A percentile compares a stretch with the other conserved stretches of the same genome.
Evolutionary conservation across 148 eudicot species (phyloP).

Genomic region (Pharnaceum exiguum): DNA sequence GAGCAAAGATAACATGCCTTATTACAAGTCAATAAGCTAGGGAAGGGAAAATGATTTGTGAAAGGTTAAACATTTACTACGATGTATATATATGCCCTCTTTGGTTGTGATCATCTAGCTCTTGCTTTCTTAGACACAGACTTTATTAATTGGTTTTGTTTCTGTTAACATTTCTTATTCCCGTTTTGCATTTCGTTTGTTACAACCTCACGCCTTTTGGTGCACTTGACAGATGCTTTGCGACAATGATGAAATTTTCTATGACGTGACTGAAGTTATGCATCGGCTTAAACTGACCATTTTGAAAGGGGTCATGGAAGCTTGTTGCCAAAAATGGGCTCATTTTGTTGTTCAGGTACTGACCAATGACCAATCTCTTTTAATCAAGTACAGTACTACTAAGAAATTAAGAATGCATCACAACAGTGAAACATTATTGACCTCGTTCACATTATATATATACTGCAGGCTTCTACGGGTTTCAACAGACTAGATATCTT

Average conservation of each 20-base stretch:
- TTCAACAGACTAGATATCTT: conserved; percentile 74
- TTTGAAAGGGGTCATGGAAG: conserved; percentile 62
- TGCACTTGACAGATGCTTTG: conserved; percentile 61
- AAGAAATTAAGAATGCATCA: too few relatives aligned
- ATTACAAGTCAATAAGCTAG: too few relatives aligned
- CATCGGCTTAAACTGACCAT: conserved; percentile 55
- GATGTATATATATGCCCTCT: too few relatives aligned
- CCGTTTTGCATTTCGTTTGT: too few relatives aligned
- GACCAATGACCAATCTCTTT: background rate
- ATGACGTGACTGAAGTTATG: conserved; percentile 72
- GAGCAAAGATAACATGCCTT: too few relatives aligned
- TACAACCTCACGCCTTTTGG: too few relatives aligned
- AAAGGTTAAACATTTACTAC: too few relatives aligned
- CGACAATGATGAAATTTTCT: conserved; percentile 50
- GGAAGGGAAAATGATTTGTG: too few relatives aligned
- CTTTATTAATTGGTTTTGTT: too few relatives aligned
- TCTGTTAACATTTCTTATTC: too few relatives aligned
- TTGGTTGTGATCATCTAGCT: too few relatives aligned
- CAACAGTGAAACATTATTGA: background rate
- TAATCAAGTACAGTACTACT: background rate
- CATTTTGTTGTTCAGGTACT: conserved; percentile 67
- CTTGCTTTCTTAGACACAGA: too few relatives aligned
- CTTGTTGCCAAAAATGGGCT: conserved; percentile 46
- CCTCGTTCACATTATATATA: background rate
- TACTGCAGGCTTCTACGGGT: conserved; percentile 46